Conservation (phyloP, 129 eudicot genomes). For the Artemisia argyi region DNA sequence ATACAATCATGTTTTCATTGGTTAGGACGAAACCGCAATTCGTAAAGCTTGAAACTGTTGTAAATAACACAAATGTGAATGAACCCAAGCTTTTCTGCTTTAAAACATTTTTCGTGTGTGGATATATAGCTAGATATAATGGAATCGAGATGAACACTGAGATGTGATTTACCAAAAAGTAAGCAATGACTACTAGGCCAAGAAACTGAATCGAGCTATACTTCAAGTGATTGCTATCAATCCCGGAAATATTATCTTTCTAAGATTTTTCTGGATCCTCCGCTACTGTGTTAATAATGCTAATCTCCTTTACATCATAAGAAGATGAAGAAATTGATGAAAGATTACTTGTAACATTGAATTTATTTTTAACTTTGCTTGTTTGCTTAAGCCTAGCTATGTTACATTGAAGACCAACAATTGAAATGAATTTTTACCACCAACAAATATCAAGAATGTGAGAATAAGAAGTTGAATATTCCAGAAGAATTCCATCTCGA, state of each 20-base stretch:
- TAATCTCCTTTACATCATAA: not conserved
- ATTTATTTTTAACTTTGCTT: not conserved
- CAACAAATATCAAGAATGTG: constrained; percentile 48
- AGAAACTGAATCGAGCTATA: not conserved
- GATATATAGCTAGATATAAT: not conserved
- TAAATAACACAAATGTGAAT: constrained; percentile 18
- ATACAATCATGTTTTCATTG: constrained; percentile 62
- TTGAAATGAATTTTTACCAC: constrained; percentile 68
- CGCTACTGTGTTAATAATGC: not conserved
- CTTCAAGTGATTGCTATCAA: not conserved
- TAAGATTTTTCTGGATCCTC: not conserved
- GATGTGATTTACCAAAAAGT: constrained; percentile 10
- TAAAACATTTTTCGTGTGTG: constrained; percentile 1
- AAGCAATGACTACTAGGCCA: not conserved
- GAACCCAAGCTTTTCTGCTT: not conserved
- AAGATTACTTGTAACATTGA: not conserved
- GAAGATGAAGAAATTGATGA: not conserved
- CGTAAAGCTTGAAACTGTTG: constrained; percentile 42
- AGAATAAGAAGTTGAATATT: constrained; percentile 52
- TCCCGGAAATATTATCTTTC: not conserved
- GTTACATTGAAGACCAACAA: constrained; percentile 32
- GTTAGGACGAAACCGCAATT: constrained; percentile 69
- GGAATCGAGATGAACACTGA: constrained; percentile 15
- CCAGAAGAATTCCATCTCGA: constrained; percentile 69
- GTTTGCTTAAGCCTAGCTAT: constrained; percentile 1